Conservation (phyloP, 2,329 filamentous ascomycete species). For the Colletotrichum paranaense region DNA sequence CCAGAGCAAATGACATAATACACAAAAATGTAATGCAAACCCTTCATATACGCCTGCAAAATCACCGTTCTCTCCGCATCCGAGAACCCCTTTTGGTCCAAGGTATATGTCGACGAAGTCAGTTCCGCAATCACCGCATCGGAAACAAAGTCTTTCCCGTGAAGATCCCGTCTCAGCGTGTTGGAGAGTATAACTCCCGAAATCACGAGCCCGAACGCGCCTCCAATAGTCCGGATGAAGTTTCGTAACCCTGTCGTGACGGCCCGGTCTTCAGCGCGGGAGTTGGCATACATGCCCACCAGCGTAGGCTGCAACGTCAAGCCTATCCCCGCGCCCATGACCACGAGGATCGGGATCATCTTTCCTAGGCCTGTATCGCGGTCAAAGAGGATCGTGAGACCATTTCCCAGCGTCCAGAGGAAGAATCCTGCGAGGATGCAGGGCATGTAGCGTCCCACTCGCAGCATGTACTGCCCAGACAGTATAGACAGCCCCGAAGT, state of each 20-base stretch:
- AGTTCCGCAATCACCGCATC: constrained; percentile 38
- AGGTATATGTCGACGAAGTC: constrained; percentile 40
- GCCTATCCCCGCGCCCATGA: constrained; percentile 49
- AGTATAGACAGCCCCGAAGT: constrained; percentile 43
- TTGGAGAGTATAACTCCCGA: constrained; percentile 47
- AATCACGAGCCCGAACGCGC: constrained; percentile 46
- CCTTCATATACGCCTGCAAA: constrained; percentile 43
- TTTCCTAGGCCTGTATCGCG: constrained; percentile 40
- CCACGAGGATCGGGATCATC: constrained; percentile 45
- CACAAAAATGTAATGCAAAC: constrained; percentile 43
- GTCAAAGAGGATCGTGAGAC: constrained; percentile 43
- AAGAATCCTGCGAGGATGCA: constrained; percentile 46
- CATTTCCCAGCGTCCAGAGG: constrained; percentile 49
- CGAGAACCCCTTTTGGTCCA: constrained; percentile 37
- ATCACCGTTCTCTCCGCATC: constrained; percentile 36
- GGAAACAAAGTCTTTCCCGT: constrained; percentile 14
- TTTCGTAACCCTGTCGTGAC: constrained; percentile 52
- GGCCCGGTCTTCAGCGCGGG: constrained; percentile 47
- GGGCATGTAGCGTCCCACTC: constrained; percentile 42
- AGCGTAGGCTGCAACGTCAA: constrained; percentile 50
- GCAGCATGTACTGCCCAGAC: constrained; percentile 46
- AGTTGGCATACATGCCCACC: constrained; percentile 51
- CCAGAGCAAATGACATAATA: constrained; percentile 39
- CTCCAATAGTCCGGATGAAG: constrained; percentile 50
- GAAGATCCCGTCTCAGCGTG: constrained; percentile 37